Conservation (phyloP, 2,329 filamentous ascomycete genomes). For the Rhynchosporium graminicola region DNA sequence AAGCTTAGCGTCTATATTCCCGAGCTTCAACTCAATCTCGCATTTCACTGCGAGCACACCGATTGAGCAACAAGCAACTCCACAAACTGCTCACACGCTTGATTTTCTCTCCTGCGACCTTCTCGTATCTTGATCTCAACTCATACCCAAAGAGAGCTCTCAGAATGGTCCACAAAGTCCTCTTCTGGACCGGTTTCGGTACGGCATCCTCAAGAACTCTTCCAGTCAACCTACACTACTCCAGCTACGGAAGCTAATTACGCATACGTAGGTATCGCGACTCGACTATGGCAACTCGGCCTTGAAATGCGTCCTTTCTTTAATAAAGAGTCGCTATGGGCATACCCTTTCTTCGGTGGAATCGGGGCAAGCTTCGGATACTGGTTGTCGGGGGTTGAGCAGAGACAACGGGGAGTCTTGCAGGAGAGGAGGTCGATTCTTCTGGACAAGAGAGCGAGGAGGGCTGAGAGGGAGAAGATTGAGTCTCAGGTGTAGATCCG, state of each 20-base stretch:
- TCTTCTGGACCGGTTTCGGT: slow-evolving; percentile 94
- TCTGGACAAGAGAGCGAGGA: slow-evolving; percentile 85
- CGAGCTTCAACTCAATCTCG: slow-evolving; percentile 18
- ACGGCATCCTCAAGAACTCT: slow-evolving; percentile 44
- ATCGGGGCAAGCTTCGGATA: slow-evolving; percentile 92
- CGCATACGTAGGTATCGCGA: slow-evolving; percentile 71
- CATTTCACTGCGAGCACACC: slow-evolving; percentile 7
- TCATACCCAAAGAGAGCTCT: slow-evolving; percentile 9
- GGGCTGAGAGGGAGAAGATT: slow-evolving; percentile 64
- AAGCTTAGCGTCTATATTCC: neutral
- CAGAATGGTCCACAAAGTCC: slow-evolving; percentile 53
- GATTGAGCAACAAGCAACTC: slow-evolving; percentile 21
- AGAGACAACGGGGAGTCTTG: slow-evolving; percentile 75
- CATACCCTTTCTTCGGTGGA: slow-evolving; percentile 84
- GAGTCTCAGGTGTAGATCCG: slow-evolving; percentile 34
- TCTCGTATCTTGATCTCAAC: neutral
- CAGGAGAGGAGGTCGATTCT: slow-evolving; percentile 76
- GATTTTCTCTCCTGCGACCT: neutral
- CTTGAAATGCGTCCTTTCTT: slow-evolving; percentile 98
- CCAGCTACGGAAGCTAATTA: slow-evolving; percentile 29
- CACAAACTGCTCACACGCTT: slow-evolving; percentile 13
- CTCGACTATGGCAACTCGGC: slow-evolving; percentile 94
- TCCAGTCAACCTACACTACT: slow-evolving; percentile 18
- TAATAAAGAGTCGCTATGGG: slow-evolving; percentile 80
- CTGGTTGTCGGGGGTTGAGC: slow-evolving; percentile 90